These are phyloP conservation scores for Dacryopinax spathularia DNA, from an alignment of 768 basidiomycete genomes.

Conservation along the genomic window DNA sequence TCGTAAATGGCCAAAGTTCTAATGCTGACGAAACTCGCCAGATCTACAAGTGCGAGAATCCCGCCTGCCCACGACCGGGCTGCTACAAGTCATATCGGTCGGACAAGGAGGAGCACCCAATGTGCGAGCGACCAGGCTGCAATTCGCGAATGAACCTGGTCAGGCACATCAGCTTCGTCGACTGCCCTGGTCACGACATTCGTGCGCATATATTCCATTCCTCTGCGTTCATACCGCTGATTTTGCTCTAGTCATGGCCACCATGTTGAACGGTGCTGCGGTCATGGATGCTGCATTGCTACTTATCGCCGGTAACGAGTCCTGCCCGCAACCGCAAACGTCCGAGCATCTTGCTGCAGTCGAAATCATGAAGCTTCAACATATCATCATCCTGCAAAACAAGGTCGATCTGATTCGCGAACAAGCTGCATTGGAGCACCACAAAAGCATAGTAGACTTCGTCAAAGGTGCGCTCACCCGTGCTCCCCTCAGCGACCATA, in stretches of 20 bases:
- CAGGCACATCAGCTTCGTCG: constrained; percentile 97
- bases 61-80: constrained; percentile 81
- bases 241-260: constrained; percentile 73
- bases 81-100: constrained; percentile 89
- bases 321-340: constrained; percentile 97
- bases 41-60: constrained; percentile 98
- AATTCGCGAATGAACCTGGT: constrained; percentile 78
- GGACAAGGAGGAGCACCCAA: constrained; percentile 84
- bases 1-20: neutral
- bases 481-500: neutral
- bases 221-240: neutral
- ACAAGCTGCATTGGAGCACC: constrained; percentile 82
- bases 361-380: constrained; percentile 97
- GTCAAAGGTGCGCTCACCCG: constrained; percentile 54
- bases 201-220: constrained; percentile 10
- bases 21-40: constrained; percentile 21
- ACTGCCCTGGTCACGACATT: constrained; percentile 30
- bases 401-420: constrained; percentile 98
- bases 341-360: constrained; percentile 97
- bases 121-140: constrained; percentile 88
- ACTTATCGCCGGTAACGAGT: constrained; percentile 94
- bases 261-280: constrained; percentile 98
- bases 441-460: constrained; percentile 89
- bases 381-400: constrained; percentile 96
- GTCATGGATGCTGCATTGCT: constrained; percentile 98